These are phyloP conservation scores for Saitozyma sp. DNA, from an alignment of 768 basidiomycete species.

Conservation along the genomic window DNA sequence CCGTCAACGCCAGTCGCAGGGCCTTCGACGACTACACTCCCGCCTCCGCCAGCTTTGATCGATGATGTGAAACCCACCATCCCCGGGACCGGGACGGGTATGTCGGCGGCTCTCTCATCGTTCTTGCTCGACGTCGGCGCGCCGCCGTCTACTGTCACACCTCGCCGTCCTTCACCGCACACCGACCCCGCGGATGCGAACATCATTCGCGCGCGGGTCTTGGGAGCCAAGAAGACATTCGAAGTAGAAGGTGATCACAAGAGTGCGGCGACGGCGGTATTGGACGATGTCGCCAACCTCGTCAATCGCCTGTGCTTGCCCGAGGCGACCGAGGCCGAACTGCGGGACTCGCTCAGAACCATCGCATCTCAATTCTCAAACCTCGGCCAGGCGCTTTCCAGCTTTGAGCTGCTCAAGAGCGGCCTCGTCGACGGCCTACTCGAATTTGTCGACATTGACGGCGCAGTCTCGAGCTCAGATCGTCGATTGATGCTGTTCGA, in stretches of 20 bases:
- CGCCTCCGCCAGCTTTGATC: conserved; percentile 5
- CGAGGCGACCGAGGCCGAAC: conserved; percentile 64
- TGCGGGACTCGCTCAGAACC: conserved; percentile 65
- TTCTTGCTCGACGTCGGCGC: conserved; percentile 13
- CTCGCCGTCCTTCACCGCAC: conserved; percentile 12
- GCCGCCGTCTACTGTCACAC: background rate
- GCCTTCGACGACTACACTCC: conserved; percentile 1
- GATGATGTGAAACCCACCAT: conserved; percentile 37
- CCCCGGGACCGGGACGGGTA: conserved; percentile 3
- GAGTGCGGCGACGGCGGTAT: conserved; percentile 63
- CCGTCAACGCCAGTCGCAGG: conserved; percentile 10
- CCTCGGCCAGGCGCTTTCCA: conserved; percentile 67
- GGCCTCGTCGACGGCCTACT: conserved; percentile 86
- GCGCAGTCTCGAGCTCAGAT: conserved; percentile 62
- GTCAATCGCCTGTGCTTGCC: conserved; percentile 65
- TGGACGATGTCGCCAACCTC: conserved; percentile 60
- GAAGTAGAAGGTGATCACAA: conserved; percentile 52
- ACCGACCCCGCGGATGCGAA: conserved; percentile 83
- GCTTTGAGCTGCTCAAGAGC: conserved; percentile 92
- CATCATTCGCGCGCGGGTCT: conserved; percentile 84
- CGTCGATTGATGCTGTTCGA: conserved; percentile 79
- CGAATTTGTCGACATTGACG: conserved; percentile 72
- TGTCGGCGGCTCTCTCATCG: conserved; percentile 17
- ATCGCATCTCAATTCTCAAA: conserved; percentile 79
- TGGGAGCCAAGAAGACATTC: conserved; percentile 74